Conservation (phyloP, 73 alveolate species). For the Diophrys sp. region DNA sequence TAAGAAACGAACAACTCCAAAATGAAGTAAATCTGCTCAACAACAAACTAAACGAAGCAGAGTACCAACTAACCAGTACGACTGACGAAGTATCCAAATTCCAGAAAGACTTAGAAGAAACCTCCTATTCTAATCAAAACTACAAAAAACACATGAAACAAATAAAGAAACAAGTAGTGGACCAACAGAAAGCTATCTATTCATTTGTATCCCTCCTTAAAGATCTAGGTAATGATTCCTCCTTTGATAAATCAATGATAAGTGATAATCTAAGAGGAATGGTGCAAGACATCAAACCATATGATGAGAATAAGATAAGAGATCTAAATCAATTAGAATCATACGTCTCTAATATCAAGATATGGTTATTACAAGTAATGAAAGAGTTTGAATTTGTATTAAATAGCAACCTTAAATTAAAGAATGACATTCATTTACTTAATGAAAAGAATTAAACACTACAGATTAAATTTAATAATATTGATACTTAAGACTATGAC, state of each 20-base stretch:
- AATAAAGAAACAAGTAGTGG: neutral
- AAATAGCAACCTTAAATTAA: neutral
- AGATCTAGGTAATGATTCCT: neutral
- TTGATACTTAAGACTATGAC: conserved; percentile 2
- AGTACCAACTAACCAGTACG: neutral
- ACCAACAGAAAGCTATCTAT: neutral
- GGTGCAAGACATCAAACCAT: neutral
- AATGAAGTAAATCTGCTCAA: neutral
- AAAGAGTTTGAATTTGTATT: neutral
- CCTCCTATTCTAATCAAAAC: neutral
- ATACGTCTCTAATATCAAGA: neutral
- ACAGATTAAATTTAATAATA: neutral
- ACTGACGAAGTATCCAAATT: neutral
- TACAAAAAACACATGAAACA: neutral
- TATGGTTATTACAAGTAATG: neutral
- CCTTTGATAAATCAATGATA: neutral
- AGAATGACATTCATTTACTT: too few species aligned
- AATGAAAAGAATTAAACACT: neutral
- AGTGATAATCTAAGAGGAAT: neutral
- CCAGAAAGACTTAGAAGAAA: neutral
- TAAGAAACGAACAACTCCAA: neutral
- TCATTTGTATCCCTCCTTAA: neutral
- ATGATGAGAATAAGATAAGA: neutral
- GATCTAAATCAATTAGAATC: neutral
- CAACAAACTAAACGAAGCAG: neutral